Conservation (phyloP, 345 rosid genomes). For the Schrenkiella parvula region DNA sequence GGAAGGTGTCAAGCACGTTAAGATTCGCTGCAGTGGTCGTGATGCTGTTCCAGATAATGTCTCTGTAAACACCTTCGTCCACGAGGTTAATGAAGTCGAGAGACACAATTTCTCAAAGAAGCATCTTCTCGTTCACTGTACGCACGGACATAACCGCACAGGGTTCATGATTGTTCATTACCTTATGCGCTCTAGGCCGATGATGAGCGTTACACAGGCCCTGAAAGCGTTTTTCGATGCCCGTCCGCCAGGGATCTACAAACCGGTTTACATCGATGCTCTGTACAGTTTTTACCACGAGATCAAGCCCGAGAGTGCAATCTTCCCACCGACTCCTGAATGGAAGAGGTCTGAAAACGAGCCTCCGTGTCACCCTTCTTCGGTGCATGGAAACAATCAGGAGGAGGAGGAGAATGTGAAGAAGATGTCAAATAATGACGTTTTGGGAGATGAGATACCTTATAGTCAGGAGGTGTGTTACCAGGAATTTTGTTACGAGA, state of each 20-base stretch:
- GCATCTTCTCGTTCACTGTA: constrained; percentile 78
- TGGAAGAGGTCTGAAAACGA: constrained; percentile 70
- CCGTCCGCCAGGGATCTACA: constrained; percentile 85
- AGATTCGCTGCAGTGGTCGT: constrained; percentile 85
- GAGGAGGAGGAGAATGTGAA: constrained; percentile 33
- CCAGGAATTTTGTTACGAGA: constrained; percentile 45
- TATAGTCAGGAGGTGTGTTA: constrained; percentile 41
- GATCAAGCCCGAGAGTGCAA: constrained; percentile 48
- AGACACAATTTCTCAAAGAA: constrained; percentile 45
- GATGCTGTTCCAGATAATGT: constrained; percentile 75
- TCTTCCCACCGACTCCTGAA: constrained; percentile 77
- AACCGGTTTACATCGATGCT: constrained; percentile 68
- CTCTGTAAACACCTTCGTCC: constrained; percentile 67
- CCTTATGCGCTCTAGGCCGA: constrained; percentile 61
- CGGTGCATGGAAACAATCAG: constrained; percentile 48
- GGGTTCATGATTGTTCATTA: constrained; percentile 88
- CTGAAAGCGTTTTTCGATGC: constrained; percentile 58
- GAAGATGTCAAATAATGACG: constrained; percentile 69
- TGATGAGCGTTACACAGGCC: constrained; percentile 63
- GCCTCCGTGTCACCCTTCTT: not conserved
- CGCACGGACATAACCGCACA: constrained; percentile 91
- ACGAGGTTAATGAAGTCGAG: constrained; percentile 69
- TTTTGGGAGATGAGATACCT: constrained; percentile 83
- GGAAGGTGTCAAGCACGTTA: constrained; percentile 56
- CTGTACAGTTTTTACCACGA: constrained; percentile 71